Conservation (phyloP, 2,329 filamentous ascomycete genomes). For the Incumbomyces delicatus region DNA sequence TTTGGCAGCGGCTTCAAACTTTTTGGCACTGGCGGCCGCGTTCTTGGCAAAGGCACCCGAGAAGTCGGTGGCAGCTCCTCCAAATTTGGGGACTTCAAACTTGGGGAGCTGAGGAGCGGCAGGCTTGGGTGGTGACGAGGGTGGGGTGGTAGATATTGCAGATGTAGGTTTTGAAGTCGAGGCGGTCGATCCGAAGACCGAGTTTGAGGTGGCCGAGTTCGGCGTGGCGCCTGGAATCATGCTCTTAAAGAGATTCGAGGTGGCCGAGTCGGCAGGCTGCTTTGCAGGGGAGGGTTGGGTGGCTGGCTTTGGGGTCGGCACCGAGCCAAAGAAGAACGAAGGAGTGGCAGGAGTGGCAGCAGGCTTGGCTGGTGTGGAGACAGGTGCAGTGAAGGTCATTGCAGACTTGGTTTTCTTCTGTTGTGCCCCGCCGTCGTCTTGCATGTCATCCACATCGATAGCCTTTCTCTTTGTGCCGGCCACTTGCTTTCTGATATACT, state of each 20-base stretch:
- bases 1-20: slow-evolving; percentile 34
- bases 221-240: slow-evolving; percentile 1
- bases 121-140: slow-evolving; percentile 17
- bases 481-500: slow-evolving; percentile 11
- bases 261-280: neutral
- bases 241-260: slow-evolving; percentile 10
- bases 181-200: neutral
- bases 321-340: neutral
- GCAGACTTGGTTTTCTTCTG: slow-evolving; percentile 20
- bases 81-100: slow-evolving; percentile 27
- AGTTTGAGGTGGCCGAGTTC: neutral
- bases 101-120: slow-evolving; percentile 7
- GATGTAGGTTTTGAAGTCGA: neutral
- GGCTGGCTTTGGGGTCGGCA: slow-evolving; percentile 1
- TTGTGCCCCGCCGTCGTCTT: slow-evolving; percentile 8
- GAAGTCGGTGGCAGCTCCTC: slow-evolving; percentile 26
- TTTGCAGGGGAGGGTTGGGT: neutral
- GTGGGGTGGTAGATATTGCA: slow-evolving; percentile 16
- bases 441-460: slow-evolving; percentile 14
- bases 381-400: neutral
- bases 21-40: slow-evolving; percentile 27
- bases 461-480: slow-evolving; percentile 24
- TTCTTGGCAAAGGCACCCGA: slow-evolving; percentile 33
- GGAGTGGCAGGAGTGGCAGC: neutral
- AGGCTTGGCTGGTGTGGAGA: neutral